Evolutionary conservation across 495 filamentous ascomycete genomes (phyloP), one percentile per base, ranked within the genome.

Genomic region (Hyaloscypha variabilis): DNA sequence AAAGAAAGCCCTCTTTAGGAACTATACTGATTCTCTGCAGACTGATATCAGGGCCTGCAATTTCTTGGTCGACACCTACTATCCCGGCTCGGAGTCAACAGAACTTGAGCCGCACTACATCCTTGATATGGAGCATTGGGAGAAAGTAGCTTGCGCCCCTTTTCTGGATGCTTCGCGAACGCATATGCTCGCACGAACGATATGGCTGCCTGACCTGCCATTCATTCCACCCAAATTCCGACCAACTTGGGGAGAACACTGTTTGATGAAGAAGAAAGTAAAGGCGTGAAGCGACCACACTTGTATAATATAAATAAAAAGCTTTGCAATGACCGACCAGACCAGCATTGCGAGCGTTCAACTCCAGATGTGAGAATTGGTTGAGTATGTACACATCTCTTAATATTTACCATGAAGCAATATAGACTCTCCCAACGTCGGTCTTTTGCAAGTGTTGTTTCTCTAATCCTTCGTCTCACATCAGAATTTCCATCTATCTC

Each of bases 61-160:
- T 25, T 97, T 94, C 77, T 74, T 99, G 19, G 88, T 98, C 39
- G 95, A 99, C 74, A 95, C 92, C 3, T 87, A 89, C 62, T 94
- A 94, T 68, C 87, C 91, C 0, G 80, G 80, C 53, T 77, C 74
- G 17, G 64, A 77, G 13, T 80, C 85, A 21, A 70, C 73, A 6
- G 77, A 79, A 4, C 83, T 88, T 5, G 93, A 97, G 71, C 92
- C 92, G 3, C 81, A 90, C 67, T 94, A 94, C 67, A 78, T 89
- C 10, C 76, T 87, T 10, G 89, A 97, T 67, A 74, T 74, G 51
- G 73, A 85, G 13, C 81, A 82, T 8, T 98, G 95, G 95, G 86
- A 94, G 64, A 77, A 79, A 36, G 75, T 97, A 26, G 78, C 83
- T 24, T 97, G 96, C 73, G 74, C 85, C 64, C 80, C 78, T 14